Evolutionary conservation across 2,329 filamentous ascomycete species (phyloP), one percentile per base, ranked within the genome.

Genomic region (Onygena corvina): DNA sequence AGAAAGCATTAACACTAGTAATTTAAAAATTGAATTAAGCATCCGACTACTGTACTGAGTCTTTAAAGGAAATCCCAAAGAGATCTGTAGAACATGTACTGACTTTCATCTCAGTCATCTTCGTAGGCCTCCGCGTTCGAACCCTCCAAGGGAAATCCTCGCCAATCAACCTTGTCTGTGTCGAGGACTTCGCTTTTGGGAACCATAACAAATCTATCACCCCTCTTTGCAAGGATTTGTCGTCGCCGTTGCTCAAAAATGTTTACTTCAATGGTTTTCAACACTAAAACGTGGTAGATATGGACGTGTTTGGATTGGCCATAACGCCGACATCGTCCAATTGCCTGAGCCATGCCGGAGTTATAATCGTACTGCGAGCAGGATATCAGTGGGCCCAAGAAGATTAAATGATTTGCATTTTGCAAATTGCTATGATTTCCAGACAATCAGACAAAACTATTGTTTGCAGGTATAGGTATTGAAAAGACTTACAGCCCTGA

Each of bases 401-500:
- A 84, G 27, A 84, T 71, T 30, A 83, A 66, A 50, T 84, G 78
- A 53, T 81, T 83, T 0, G 79, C 79, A 33, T 71, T 72, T 42
- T 78, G 76, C 1, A 84, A 62, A 54, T 84, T 84, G 7, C 75
- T 78, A 51, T 29, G 34, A 12, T 38, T 4, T 6, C 36, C 6
- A 20, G 11, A 23, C n/a, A n/a, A n/a, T 42, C 27, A 42, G 36
- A 7, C 27, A 12, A 3, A 44, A 9, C 14, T 9, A 40, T 38
- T 9, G 21, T 9, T n/a, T 3, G 20, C 9, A 16, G 14, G 12
- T 48, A 36, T 29, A 21, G 25, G 16, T 30, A 16, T 27, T 14
- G 31, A 5, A 12, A 5, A n/a, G 16, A 70, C 74, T 72, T 67
- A 77, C 76, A 75, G 62, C 47, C 81, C 81, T 27, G 80, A 73